Percentiles rank a stretch among this genome's conserved stretches.
phyloP scores from a whole-genome alignment of 1,139 yeast species.

The Meyerozyma sp. region DNA sequence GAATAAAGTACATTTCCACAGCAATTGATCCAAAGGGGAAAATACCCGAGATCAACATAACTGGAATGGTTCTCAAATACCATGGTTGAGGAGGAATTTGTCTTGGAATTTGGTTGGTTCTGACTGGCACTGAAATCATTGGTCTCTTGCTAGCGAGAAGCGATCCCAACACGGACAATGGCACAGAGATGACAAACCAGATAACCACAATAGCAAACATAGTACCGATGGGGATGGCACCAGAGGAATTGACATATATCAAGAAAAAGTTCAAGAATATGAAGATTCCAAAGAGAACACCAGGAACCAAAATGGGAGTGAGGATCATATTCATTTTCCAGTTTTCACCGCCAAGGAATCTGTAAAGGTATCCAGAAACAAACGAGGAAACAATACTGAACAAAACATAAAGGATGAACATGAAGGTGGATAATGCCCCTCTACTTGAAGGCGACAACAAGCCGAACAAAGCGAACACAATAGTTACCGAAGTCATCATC shows the following conservation, averaged over 20 bases:
- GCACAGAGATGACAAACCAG: constrained; percentile 85
- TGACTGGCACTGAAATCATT: constrained; percentile 63
- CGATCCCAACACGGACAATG: constrained; percentile 78
- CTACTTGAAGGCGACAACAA: constrained; percentile 90
- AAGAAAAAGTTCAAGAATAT: constrained; percentile 76
- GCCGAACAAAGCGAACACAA: constrained; percentile 82
- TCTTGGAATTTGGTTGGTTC: constrained; percentile 91
- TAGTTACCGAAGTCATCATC: constrained; percentile 68
- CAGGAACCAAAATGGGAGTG: constrained; percentile 85
- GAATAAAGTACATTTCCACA: constrained; percentile 85
- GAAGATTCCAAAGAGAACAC: constrained; percentile 58
- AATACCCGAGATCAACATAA: constrained; percentile 75
- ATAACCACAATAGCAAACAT: constrained; percentile 74
- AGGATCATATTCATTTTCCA: constrained; percentile 84
- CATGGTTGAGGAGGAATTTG: constrained; percentile 92
- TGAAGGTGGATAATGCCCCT: constrained; percentile 86
- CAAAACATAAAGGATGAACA: constrained; percentile 76
- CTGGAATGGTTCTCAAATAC: constrained; percentile 65
- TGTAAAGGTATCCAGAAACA: constrained; percentile 79
- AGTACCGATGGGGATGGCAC: constrained; percentile 92
- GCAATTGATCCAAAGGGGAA: constrained; percentile 95
- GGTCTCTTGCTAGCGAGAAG: constrained; percentile 67
- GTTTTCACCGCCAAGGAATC: constrained; percentile 85
- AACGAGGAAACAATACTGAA: constrained; percentile 82
- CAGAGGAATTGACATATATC: constrained; percentile 75